A percentile compares a stretch with the other conserved stretches of the same genome.
Evolutionary conservation across 495 filamentous ascomycete species (phyloP).

Genomic region (Tuber microsphaerosporum): DNA sequence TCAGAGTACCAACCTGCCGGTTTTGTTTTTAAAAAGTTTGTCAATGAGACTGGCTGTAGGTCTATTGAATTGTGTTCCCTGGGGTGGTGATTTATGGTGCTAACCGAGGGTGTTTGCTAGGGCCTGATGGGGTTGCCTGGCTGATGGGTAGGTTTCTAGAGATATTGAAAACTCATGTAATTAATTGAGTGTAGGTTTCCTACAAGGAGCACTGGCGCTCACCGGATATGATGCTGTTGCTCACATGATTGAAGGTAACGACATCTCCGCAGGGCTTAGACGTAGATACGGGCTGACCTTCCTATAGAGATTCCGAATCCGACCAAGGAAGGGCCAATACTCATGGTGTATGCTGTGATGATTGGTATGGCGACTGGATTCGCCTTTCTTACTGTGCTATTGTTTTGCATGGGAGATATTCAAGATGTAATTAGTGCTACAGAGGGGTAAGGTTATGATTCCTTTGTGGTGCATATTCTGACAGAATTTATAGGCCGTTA

Average conservation of each 20-base stretch:
- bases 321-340: constrained; percentile 57
- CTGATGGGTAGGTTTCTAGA: constrained; percentile 29
- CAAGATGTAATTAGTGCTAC: constrained; percentile 55
- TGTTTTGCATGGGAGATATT: constrained; percentile 58
- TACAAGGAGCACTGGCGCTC: constrained; percentile 52
- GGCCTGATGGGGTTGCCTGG: constrained; percentile 52
- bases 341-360: constrained; percentile 64
- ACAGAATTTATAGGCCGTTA: constrained; percentile 45
- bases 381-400: constrained; percentile 58
- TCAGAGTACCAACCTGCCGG: constrained; percentile 55
- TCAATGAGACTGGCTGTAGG: constrained; percentile 49
- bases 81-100: not conserved
- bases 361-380: constrained; percentile 64
- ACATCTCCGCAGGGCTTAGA: not conserved
- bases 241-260: constrained; percentile 49
- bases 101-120: constrained; percentile 11
- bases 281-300: constrained; percentile 7
- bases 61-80: constrained; percentile 16
- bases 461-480: not conserved
- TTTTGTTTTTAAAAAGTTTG: constrained; percentile 50
- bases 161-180: not conserved
- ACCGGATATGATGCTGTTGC: constrained; percentile 51
- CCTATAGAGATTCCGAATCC: constrained; percentile 62
- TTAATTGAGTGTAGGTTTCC: constrained; percentile 43
- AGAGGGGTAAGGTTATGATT: constrained; percentile 45